A percentile compares a stretch with the other conserved stretches of the same genome.
phyloP scores from a whole-genome alignment of 352 stramenopile genomes.

The Phytopythium montanum region DNA sequence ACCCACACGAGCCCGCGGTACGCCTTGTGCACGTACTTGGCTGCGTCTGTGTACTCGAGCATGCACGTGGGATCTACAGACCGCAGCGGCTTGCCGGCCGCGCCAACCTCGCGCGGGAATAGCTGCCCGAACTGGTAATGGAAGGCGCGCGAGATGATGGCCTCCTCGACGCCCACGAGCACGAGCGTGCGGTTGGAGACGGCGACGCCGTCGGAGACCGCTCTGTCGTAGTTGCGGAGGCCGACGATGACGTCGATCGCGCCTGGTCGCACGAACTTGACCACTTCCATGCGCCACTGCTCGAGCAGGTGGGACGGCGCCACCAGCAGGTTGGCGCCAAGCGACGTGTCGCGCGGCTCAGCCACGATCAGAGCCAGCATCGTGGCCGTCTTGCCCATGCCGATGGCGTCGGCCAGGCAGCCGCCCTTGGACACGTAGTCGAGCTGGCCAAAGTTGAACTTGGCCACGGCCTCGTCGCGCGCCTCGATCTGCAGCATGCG shows the following conservation, averaged over 20 bases:
- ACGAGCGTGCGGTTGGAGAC: slow-evolving; percentile 82
- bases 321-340: slow-evolving; percentile 62
- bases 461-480: slow-evolving; percentile 51
- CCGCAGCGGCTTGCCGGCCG: slow-evolving; percentile 27
- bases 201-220: slow-evolving; percentile 14
- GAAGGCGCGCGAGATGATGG: slow-evolving; percentile 50
- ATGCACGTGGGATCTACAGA: slow-evolving; percentile 38
- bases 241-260: slow-evolving; percentile 77
- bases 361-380: slow-evolving; percentile 73
- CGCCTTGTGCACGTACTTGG: slow-evolving; percentile 78
- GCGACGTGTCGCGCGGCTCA: slow-evolving; percentile 44
- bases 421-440: slow-evolving; percentile 74
- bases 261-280: slow-evolving; percentile 63
- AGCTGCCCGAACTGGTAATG: slow-evolving; percentile 65
- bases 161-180: slow-evolving; percentile 74
- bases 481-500: slow-evolving; percentile 83
- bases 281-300: slow-evolving; percentile 78
- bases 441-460: slow-evolving; percentile 73
- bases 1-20: slow-evolving; percentile 76
- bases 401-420: slow-evolving; percentile 73
- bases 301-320: slow-evolving; percentile 75
- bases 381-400: slow-evolving; percentile 83
- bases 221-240: slow-evolving; percentile 45
- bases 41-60: slow-evolving; percentile 64
- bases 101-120: slow-evolving; percentile 38